Percentiles rank a stretch among this genome's conserved stretches.
Evolutionary conservation across 805 yeast genomes (phyloP).

Genomic region (Kregervanrija delftensis): DNA sequence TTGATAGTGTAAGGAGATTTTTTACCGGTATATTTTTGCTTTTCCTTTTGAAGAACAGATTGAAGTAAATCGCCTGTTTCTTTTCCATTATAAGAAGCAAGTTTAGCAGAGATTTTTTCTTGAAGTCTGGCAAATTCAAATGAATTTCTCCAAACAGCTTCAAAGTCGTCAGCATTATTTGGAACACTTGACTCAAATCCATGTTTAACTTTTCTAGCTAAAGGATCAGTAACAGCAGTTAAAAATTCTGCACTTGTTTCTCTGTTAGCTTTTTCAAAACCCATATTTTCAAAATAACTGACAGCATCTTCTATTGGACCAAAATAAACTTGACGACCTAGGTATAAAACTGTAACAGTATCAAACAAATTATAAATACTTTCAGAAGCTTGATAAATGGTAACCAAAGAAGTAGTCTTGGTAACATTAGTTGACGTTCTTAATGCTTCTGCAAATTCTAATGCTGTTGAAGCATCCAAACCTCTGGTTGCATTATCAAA

Average conservation of each 20-base stretch:
- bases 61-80: constrained; percentile 26
- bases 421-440: constrained; percentile 51
- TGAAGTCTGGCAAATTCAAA: constrained; percentile 39
- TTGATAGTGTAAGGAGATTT: constrained; percentile 33
- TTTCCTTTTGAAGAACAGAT: constrained; percentile 27
- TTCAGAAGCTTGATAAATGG: constrained; percentile 62
- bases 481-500: constrained; percentile 69
- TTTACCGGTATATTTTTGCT: constrained; percentile 35
- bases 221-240: constrained; percentile 62
- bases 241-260: constrained; percentile 62
- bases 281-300: constrained; percentile 50
- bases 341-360: constrained; percentile 50
- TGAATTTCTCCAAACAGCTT: constrained; percentile 48
- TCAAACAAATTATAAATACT: constrained; percentile 54
- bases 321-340: constrained; percentile 53
- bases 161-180: constrained; percentile 50
- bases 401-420: constrained; percentile 49
- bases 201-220: constrained; percentile 40
- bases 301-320: constrained; percentile 48
- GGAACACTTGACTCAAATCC: constrained; percentile 53
- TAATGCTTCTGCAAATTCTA: constrained; percentile 54
- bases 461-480: constrained; percentile 63
- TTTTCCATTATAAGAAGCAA: constrained; percentile 24
- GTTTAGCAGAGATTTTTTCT: constrained; percentile 30
- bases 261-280: constrained; percentile 53